Evolutionary conservation across 1,139 yeast genomes (phyloP).

Genomic region (Debaryomyces nepalensis): DNA sequence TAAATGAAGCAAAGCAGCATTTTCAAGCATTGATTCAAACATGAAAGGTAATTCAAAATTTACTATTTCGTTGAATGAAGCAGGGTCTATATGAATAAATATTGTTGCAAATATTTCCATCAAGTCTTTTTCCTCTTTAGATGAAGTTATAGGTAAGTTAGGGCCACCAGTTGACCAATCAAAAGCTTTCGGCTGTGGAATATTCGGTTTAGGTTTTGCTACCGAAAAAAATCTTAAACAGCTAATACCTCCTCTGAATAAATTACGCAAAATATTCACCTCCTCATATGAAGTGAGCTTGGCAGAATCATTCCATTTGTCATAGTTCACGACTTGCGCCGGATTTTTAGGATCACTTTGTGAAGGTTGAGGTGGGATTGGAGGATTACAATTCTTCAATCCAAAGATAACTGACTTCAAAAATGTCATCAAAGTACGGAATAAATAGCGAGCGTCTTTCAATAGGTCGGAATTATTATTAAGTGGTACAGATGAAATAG

Average conservation of each 20-base stretch:
- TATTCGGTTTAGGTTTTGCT: constrained; percentile 48
- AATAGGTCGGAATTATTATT: constrained; percentile 62
- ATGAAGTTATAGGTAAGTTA: constrained; percentile 79
- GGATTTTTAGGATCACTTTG: constrained; percentile 61
- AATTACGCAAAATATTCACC: constrained; percentile 69
- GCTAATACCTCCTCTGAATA: constrained; percentile 83
- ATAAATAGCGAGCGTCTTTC: constrained; percentile 85
- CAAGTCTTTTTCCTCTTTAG: constrained; percentile 91
- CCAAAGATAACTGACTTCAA: constrained; percentile 91
- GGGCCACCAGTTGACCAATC: constrained; percentile 76
- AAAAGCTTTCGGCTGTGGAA: constrained; percentile 48
- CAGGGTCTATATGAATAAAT: constrained; percentile 92
- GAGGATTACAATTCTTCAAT: constrained; percentile 87
- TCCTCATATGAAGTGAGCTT: constrained; percentile 84
- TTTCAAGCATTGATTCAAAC: constrained; percentile 79
- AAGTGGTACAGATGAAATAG: constrained; percentile 38
- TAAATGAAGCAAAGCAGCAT: constrained; percentile 85
- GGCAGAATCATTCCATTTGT: constrained; percentile 85
- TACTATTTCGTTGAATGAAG: constrained; percentile 92
- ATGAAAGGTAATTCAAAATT: constrained; percentile 78
- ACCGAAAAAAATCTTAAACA: constrained; percentile 79
- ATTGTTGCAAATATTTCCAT: constrained; percentile 96
- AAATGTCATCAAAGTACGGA: constrained; percentile 88
- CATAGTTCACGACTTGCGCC: constrained; percentile 58
- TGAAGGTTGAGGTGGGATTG: constrained; percentile 62